A percentile compares a stretch with the other conserved stretches of the same genome.
These are phyloP conservation scores for Lecanicillium sp. DNA, from an alignment of 2,329 filamentous ascomycete genomes.

Conservation along the genomic window DNA sequence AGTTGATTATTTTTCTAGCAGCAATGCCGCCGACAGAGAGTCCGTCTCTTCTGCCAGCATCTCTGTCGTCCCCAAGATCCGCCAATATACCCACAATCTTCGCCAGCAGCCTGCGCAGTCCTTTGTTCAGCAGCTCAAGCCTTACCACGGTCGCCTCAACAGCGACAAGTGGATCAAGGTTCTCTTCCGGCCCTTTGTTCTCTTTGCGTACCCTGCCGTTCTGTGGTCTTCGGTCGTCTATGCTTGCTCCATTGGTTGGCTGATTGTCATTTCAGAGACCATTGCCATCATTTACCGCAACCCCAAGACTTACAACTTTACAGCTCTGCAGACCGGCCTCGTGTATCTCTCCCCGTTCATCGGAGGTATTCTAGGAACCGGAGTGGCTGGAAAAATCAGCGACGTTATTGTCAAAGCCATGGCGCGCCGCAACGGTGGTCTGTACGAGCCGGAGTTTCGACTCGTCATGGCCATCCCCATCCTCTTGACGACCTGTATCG, in stretches of 20 bases:
- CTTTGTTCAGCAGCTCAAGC: conserved; percentile 66
- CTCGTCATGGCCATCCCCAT: conserved; percentile 83
- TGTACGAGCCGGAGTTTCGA: conserved; percentile 93
- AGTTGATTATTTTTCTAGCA: conserved; percentile 22
- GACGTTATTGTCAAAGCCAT: conserved; percentile 79
- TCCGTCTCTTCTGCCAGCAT: conserved; percentile 33
- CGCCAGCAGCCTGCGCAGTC: conserved; percentile 61
- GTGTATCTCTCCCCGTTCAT: conserved; percentile 89
- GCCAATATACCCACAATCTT: conserved; percentile 64
- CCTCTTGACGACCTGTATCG: conserved; percentile 69
- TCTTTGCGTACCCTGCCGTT: conserved; percentile 82
- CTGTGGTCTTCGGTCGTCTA: conserved; percentile 86
- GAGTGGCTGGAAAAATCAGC: conserved; percentile 80
- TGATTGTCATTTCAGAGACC: conserved; percentile 89
- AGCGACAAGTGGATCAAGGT: conserved; percentile 76
- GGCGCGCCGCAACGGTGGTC: conserved; percentile 78
- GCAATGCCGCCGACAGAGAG: conserved; percentile 36
- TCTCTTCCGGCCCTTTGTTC: conserved; percentile 71
- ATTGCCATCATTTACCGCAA: conserved; percentile 74
- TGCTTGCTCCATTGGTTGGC: conserved; percentile 83
- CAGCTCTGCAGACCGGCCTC: conserved; percentile 71
- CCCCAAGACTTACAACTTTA: conserved; percentile 69
- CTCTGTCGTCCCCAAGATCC: conserved; percentile 27
- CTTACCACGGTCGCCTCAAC: conserved; percentile 72
- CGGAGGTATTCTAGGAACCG: conserved; percentile 83